Base-by-base conservation (phyloP, 2,329 filamentous ascomycete genomes). In the Curvularia eragrostidis region DNA sequence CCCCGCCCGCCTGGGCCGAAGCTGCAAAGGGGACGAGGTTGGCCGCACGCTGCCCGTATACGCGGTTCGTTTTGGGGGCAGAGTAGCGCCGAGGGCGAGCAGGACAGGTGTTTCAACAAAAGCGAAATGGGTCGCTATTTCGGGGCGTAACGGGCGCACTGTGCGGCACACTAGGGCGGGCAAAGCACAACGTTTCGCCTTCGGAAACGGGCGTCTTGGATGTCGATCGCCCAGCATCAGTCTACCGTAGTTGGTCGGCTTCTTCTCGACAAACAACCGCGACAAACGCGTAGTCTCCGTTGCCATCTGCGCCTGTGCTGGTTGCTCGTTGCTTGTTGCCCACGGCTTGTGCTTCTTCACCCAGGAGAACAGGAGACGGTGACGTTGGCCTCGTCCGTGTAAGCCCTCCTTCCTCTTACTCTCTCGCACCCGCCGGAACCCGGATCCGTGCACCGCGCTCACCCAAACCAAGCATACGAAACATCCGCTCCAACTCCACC, bases 371-470 rank as follows among this genome's bases (percentile, higher is more conserved):
- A 28, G n/a, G 15, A 3, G 2, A 24, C 21, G 13, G 21, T 39
- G 21, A 12, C 7, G 19, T 12, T 39, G n/a, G 21, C 19, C 12
- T 42, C n/a, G 13, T n/a, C 13, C 15, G 15, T 42, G 39, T 42
- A 24, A 43, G 41, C 41, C 15, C 42, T 30, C 26, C 42, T 46
- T 30, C 42, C 42, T 46, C 9, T 30, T 30, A 46, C 42, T 46
- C 42, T 15, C 42, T 30, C 42, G 15, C 32, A 54, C 48, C 46
- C 52, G 49, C 54, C 53, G 52, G 49, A 54, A 47, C 48, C 43
- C 54, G 59, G 52, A 52, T 62, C 54, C 52, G 59, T 59, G 56
- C 48, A 48, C 61, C 53, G 52, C 56, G 56, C 56, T 63, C 47
- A 47, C 52, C 49, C 56, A 49, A 53, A 47, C 46, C 43, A 43